Evolutionary conservation across 129 eudicot genomes (phyloP).

Genomic region (Flaveria robusta): DNA sequence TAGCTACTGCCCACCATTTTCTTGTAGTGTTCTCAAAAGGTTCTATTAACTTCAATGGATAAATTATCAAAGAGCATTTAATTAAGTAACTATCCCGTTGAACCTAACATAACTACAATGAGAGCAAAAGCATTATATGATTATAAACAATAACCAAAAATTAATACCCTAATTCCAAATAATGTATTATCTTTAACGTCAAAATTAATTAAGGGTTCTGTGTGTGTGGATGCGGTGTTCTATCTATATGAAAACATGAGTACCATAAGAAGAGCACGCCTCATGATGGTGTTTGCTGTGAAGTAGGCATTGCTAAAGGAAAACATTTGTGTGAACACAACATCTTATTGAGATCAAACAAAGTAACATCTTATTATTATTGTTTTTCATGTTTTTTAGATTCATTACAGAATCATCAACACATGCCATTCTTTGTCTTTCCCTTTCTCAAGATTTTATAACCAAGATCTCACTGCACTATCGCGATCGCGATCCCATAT

Average conservation of each 20-base stretch:
- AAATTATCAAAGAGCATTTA: neutral
- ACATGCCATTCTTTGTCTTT: slow-evolving; percentile 44
- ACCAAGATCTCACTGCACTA: neutral
- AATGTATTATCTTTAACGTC: neutral
- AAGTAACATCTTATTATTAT: slow-evolving; percentile 27
- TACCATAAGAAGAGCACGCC: slow-evolving; percentile 56
- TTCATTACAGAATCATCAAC: slow-evolving; percentile 45
- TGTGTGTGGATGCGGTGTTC: slow-evolving; percentile 14
- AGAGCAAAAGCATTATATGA: neutral
- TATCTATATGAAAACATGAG: slow-evolving; percentile 20
- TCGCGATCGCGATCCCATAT: slow-evolving; percentile 11
- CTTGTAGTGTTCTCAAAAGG: neutral
- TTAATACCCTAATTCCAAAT: neutral
- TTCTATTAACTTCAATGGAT: neutral
- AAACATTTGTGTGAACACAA: slow-evolving; percentile 33
- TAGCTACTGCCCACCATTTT: too few relatives aligned
- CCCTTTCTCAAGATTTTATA: slow-evolving; percentile 17
- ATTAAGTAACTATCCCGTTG: neutral
- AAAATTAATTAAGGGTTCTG: slow-evolving; percentile 15
- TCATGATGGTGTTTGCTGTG: slow-evolving; percentile 65
- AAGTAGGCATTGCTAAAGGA: slow-evolving; percentile 61
- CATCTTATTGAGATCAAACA: slow-evolving; percentile 37
- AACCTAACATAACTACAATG: neutral
- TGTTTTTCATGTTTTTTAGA: slow-evolving; percentile 36
- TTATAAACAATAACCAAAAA: neutral